Conservation (phyloP, 176 grass and related monocot species). For the Panicum miliaceum region DNA sequence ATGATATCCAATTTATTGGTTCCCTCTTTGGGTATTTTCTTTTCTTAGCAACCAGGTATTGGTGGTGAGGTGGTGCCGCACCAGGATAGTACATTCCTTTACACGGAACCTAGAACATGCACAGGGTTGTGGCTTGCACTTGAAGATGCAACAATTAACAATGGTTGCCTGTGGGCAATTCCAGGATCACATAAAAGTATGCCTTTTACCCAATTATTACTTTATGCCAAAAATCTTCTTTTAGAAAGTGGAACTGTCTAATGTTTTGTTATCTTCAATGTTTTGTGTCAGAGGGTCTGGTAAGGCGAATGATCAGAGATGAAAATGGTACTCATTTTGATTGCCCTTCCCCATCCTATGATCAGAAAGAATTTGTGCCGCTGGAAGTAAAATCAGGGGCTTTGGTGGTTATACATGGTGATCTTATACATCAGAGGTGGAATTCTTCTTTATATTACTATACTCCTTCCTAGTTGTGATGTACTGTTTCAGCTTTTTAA, state of each 20-base stretch:
- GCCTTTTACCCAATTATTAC: background rate
- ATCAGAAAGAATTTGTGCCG: slow-evolving; percentile 79
- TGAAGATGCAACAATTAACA: slow-evolving; percentile 76
- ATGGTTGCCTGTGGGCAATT: slow-evolving; percentile 91
- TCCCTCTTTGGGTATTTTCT: slow-evolving; percentile 9
- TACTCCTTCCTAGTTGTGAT: background rate
- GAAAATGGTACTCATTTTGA: slow-evolving; percentile 90
- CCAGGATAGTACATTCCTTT: slow-evolving; percentile 93
- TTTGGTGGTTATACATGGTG: slow-evolving; percentile 88
- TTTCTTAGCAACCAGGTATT: slow-evolving; percentile 92
- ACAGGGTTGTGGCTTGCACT: slow-evolving; percentile 97
- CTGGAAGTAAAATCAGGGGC: slow-evolving; percentile 89
- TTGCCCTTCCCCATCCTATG: slow-evolving; percentile 56
- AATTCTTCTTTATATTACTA: slow-evolving; percentile 4
- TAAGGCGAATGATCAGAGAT: slow-evolving; percentile 83
- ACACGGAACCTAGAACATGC: slow-evolving; percentile 78
- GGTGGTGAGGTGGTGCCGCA: slow-evolving; percentile 95
- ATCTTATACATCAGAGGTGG: slow-evolving; percentile 96
- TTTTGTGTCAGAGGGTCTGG: slow-evolving; percentile 62
- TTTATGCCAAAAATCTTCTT: background rate
- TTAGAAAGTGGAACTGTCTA: background rate
- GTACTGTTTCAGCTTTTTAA: slow-evolving; percentile 30
- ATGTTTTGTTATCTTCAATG: background rate
- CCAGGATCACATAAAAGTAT: slow-evolving; percentile 87
- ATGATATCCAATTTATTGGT: background rate